A percentile compares a stretch with the other conserved stretches of the same genome.
Evolutionary conservation across 176 grass and related monocot species (phyloP).

Genomic region (Oryza brachyantha): DNA sequence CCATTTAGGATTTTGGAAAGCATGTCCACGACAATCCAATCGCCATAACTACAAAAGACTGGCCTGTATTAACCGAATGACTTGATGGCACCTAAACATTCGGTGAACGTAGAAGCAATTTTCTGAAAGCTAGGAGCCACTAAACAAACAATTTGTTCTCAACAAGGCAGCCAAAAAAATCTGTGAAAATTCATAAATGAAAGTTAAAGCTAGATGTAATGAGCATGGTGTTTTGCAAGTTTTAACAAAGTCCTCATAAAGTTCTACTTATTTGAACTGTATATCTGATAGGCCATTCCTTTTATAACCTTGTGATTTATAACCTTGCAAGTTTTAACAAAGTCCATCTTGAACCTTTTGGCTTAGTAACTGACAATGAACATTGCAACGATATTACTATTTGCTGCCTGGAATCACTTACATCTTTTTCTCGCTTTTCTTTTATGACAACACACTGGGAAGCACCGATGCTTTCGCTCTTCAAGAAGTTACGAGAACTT

Average conservation of each 20-base stretch:
- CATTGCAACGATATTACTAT: neutral
- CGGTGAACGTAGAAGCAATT: neutral
- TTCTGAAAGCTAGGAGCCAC: neutral
- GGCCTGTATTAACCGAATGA: neutral
- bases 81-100: neutral
- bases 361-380: neutral
- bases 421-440: conserved; percentile 57
- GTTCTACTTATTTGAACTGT: neutral
- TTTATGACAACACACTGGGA: conserved; percentile 74
- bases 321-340: no score
- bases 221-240: neutral
- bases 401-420: conserved; percentile 35
- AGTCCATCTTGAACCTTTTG: neutral
- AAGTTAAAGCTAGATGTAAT: neutral
- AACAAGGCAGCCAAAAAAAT: neutral
- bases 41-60: no score
- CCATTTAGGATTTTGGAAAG: no score
- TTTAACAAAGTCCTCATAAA: neutral
- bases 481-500: conserved; percentile 66
- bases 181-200: neutral
- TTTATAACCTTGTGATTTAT: neutral
- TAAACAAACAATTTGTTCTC: neutral
- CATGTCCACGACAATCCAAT: no score
- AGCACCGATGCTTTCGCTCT: conserved; percentile 89
- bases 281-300: neutral